Evolutionary conservation across 225 moss, liverwort and hornwort species (phyloP).

Genomic region (Climacium dendroides): DNA sequence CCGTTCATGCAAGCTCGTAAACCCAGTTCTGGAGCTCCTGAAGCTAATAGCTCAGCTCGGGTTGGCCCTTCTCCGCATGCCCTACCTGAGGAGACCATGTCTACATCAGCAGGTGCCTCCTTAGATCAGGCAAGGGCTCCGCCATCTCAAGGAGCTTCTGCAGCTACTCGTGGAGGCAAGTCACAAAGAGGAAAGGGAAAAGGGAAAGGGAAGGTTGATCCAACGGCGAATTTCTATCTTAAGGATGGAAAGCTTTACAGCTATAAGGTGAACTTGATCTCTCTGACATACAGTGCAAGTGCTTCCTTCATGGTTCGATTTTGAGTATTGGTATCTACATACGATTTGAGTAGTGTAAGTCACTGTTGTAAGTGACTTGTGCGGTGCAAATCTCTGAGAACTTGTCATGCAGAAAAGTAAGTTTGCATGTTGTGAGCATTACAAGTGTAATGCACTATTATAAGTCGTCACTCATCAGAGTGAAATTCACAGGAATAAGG

Average conservation of each 20-base stretch:
- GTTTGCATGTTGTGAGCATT: background rate
- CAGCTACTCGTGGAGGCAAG: constrained; percentile 32
- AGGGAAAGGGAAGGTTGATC: constrained; percentile 48
- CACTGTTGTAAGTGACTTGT: background rate
- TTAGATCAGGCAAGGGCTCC: constrained; percentile 5
- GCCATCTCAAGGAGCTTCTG: constrained; percentile 4
- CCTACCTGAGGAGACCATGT: background rate
- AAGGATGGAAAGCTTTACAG: constrained; percentile 89
- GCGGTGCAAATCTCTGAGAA: background rate
- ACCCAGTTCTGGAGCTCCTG: constrained; percentile 4
- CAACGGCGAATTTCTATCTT: constrained; percentile 66
- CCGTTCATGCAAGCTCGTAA: background rate
- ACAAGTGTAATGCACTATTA: background rate
- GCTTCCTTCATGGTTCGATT: background rate
- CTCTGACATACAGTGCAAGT: background rate
- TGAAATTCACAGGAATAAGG: background rate
- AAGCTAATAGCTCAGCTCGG: constrained; percentile 4
- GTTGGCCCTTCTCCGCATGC: background rate
- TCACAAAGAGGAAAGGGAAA: constrained; percentile 65
- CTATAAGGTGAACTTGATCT: constrained; percentile 47
- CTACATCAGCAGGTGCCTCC: background rate
- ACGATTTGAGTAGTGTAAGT: background rate
- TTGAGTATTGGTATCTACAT: background rate
- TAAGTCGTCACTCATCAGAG: background rate
- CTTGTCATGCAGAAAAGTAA: background rate